phyloP scores from a whole-genome alignment of 225 moss, liverwort and hornwort genomes.

The Marchantia paleacea region DNA sequence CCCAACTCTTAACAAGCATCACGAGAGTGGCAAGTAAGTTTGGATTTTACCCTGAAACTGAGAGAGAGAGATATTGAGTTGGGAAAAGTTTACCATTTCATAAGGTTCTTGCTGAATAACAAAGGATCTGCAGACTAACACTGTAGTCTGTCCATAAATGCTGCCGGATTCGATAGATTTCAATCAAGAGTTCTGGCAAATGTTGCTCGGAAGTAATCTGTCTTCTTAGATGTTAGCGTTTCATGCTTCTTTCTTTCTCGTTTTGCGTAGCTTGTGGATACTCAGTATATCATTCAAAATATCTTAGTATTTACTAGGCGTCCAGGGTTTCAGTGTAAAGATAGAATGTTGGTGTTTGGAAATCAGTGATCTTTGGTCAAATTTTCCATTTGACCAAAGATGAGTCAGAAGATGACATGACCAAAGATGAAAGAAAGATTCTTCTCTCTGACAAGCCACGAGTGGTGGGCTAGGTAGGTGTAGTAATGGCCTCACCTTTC shows the following conservation, averaged over 20 bases:
- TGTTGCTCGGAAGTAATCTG: background rate
- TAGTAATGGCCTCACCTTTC: background rate
- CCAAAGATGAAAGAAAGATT: background rate
- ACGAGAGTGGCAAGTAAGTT: constrained; percentile 68
- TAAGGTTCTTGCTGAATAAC: background rate
- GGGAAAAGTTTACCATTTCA: background rate
- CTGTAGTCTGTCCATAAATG: background rate
- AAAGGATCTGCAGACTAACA: background rate
- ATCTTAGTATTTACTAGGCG: background rate
- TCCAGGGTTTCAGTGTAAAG: background rate
- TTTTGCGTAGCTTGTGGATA: background rate
- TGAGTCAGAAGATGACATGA: background rate
- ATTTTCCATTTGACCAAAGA: too few relatives aligned
- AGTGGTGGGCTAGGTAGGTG: background rate
- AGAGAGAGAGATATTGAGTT: background rate
- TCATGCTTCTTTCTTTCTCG: background rate
- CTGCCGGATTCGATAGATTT: background rate
- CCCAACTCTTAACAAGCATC: constrained; percentile 66
- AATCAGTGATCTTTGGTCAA: background rate
- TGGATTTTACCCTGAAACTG: background rate
- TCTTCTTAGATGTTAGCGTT: background rate
- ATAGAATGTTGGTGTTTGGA: background rate
- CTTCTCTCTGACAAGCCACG: background rate
- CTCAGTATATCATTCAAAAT: background rate
- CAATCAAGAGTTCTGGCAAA: background rate